Evolutionary conservation across 2,329 filamentous ascomycete species (phyloP).

Genomic region (Fusarium cyanostomum): DNA sequence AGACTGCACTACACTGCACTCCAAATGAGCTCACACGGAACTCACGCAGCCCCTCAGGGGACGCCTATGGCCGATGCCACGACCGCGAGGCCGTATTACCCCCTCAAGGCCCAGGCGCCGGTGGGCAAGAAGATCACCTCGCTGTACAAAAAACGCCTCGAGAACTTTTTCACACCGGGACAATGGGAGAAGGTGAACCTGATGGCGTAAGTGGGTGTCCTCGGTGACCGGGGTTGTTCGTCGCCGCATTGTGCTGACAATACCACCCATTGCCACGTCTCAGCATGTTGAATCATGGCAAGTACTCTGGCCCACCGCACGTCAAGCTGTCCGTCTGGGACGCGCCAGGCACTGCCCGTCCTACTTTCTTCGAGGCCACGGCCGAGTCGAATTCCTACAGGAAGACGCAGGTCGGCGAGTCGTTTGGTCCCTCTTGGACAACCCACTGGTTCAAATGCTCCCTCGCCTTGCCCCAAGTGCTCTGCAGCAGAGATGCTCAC

Average conservation of each 20-base stretch:
- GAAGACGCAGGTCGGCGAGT: conserved; percentile 34
- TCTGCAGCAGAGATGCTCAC: conserved; percentile 76
- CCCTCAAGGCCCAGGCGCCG: background rate
- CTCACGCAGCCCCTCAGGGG: background rate
- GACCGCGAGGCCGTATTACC: background rate
- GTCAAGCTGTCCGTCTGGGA: no score
- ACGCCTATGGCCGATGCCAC: background rate
- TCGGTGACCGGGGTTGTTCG: background rate
- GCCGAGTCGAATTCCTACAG: conserved; percentile 12
- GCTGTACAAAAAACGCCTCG: conserved; percentile 28
- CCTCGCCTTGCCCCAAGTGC: conserved; percentile 76
- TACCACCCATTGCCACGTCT: background rate
- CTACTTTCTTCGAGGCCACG: no score
- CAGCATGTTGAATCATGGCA: conserved; percentile 2
- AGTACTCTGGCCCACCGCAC: no score
- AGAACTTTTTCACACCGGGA: conserved; percentile 34
- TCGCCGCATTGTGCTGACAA: background rate
- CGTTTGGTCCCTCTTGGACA: conserved; percentile 93
- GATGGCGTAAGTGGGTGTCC: conserved; percentile 15
- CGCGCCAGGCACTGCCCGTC: no score
- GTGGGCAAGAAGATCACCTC: conserved; percentile 14
- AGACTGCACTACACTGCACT: no score
- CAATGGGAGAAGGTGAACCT: conserved; percentile 37
- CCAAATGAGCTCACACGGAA: conserved; percentile 14
- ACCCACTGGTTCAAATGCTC: conserved; percentile 95